These are phyloP conservation scores for Diplodia corticola DNA, from an alignment of 2,329 filamentous ascomycete genomes.

Conservation along the genomic window DNA sequence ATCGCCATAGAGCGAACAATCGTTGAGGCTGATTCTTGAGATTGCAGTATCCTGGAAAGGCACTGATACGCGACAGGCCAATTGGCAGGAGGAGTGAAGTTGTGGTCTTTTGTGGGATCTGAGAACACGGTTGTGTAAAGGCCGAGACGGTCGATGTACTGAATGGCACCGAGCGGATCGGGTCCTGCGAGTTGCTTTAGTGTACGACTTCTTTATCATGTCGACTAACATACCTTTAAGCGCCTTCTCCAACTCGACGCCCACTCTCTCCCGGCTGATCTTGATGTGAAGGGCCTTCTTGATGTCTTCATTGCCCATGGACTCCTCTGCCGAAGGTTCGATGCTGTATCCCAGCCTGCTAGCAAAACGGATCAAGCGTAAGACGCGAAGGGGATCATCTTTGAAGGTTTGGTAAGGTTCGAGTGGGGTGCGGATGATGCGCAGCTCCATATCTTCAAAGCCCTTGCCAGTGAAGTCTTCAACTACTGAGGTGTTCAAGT, in stretches of 20 bases:
- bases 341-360: conserved; percentile 81
- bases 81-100: conserved; percentile 57
- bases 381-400: conserved; percentile 85
- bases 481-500: conserved; percentile 73
- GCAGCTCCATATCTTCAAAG: conserved; percentile 68
- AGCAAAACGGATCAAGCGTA: conserved; percentile 86
- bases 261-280: conserved; percentile 88
- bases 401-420: conserved; percentile 90
- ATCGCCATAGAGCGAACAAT: conserved; percentile 50
- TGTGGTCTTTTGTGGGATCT: conserved; percentile 59
- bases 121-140: conserved; percentile 75
- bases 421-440: conserved; percentile 80
- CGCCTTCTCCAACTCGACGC: conserved; percentile 89
- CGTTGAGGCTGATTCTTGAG: not conserved
- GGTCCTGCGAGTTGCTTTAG: conserved; percentile 43
- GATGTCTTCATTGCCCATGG: conserved; percentile 80
- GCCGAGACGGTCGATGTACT: conserved; percentile 64
- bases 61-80: conserved; percentile 68
- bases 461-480: conserved; percentile 83
- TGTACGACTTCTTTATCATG: conserved; percentile 31
- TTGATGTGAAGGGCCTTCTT: conserved; percentile 77
- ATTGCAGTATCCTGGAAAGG: conserved; percentile 40
- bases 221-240: conserved; percentile 51
- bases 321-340: conserved; percentile 64
- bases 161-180: conserved; percentile 62